Evolutionary conservation across 2,329 filamentous ascomycete species (phyloP), one percentile per base, ranked within the genome.

Genomic region (Scedosporium apiospermum): DNA sequence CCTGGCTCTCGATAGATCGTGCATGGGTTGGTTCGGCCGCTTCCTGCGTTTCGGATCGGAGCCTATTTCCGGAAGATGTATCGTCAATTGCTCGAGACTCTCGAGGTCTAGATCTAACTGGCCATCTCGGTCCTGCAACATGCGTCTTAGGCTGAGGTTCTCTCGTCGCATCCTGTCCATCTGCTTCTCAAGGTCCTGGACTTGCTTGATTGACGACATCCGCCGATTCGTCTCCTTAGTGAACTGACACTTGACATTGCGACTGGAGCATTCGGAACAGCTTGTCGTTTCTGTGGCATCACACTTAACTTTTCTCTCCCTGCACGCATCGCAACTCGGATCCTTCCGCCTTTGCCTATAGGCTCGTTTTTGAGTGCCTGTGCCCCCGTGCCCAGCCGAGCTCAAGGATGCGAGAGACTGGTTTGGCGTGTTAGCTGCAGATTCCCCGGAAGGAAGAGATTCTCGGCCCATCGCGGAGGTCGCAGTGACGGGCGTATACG

Each of bases 121-220:
- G 14, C 77, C 78, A 63, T 79, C 77, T 62, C 77, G 73, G 58
- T 81, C 79, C 51, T 78, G 76, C 53, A 91, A 76, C 69, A 87
- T 84, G 34, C 88, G 86, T 61, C 86, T 85, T 46, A 96, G 77
- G 65, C 87, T 88, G 63, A 80, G 82, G 69, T 96, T 93, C 73
- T 96, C 90, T 63, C 91, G 86, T 71, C 88, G 90, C 49, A 95
- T 82, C 61, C 88, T 83, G 57, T 89, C 84, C 69, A 97, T 85
- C 75, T 97, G 93, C 74, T 91, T 95, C 76, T 98, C 93, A 27
- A 99, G 81, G 73, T 99, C 95, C 75, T 98, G 95, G 12, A 98
- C 90, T 79, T 97, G 95, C 84, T 98, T 99, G 77, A 98, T 98
- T 1, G 93, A 98, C 18, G 95, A 98, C 95, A 99, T 99, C 65